Base-by-base conservation (phyloP, 2,329 filamentous ascomycete genomes). In the Moelleriella libera region DNA sequence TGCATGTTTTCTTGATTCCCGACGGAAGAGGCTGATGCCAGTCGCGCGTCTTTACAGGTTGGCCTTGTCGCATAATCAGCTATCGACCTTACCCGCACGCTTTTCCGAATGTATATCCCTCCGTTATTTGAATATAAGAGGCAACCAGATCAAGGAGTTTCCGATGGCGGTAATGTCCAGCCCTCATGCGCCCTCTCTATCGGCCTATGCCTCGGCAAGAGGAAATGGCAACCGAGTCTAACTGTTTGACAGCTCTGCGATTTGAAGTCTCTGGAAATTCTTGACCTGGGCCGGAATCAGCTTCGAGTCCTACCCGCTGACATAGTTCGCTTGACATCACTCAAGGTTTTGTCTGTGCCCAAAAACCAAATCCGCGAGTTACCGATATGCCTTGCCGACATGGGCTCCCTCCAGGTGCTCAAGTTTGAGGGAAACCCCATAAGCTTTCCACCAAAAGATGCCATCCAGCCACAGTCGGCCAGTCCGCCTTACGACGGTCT, bases 361-460 rank as follows among this genome's bases (percentile, higher is more conserved):
- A 86, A 85, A 60, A 96, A 96, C 62, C 79, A 83, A 50, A 87
- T 97, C 55, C 82, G 87, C 53, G 83, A 89, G 55, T 69, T 97
- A 14, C 90, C 90, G 1, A 68, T 85, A 6, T 89, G 86, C 53
- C 68, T 97, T 28, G 88, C 86, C 47, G 88, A 95, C 53, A 94
- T 96, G 85, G 82, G 76, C 48, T 92, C 88, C 48, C 68, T 97
- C 50, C 86, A 90, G 60, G 85, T 94, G 54, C 72, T 97, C 48
- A 95, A 94, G 63, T 78, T 96, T 37, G 85, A 90, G 49, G 88
- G 88, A 43, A 96, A 96, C 56, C 86, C 86, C 7, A 76, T 96
- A 49, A 77, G 75, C 49, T 90, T 90, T 56, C 88, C 88, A 4
- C 83, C 86, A 12, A 78, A 75, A 55, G 80, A 84, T 53, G 72